These are phyloP conservation scores for Phytophthora sansomeana DNA, from an alignment of 352 stramenopile species.

Conservation along the genomic window DNA sequence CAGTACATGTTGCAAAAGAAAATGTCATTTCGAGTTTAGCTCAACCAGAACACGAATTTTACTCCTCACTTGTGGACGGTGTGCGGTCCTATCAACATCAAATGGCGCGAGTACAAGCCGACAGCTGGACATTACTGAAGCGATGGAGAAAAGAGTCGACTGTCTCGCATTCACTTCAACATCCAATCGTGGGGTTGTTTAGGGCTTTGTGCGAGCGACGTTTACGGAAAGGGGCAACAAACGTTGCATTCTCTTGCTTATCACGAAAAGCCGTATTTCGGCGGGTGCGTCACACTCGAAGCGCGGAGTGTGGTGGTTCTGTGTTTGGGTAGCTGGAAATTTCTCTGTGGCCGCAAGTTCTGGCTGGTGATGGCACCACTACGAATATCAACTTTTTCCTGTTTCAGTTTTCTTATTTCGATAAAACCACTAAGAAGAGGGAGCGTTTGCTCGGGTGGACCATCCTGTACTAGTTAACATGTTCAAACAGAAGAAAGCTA, in stretches of 20 bases:
- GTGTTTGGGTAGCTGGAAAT: neutral
- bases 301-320: neutral
- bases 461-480: conserved; percentile 14
- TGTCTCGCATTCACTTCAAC: neutral
- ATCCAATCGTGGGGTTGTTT: neutral
- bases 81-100: neutral
- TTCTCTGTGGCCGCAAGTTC: conserved; percentile 4
- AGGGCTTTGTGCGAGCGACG: conserved; percentile 1
- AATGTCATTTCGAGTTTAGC: conserved; percentile 3
- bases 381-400: neutral
- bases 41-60: conserved; percentile 1
- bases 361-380: neutral
- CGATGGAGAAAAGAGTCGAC: neutral
- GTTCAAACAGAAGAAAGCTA: conserved; percentile 12
- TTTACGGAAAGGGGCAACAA: neutral
- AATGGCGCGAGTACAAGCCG: no score
- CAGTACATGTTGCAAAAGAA: neutral
- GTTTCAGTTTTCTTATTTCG: conserved; percentile 21
- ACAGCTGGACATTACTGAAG: neutral
- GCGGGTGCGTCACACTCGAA: neutral
- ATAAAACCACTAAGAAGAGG: neutral
- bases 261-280: neutral
- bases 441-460: conserved; percentile 5
- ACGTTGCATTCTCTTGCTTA: neutral
- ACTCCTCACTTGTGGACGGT: neutral